Evolutionary conservation across 2,329 filamentous ascomycete species (phyloP), one percentile per base, ranked within the genome.

Genomic region (Verticillium albo-atrum): DNA sequence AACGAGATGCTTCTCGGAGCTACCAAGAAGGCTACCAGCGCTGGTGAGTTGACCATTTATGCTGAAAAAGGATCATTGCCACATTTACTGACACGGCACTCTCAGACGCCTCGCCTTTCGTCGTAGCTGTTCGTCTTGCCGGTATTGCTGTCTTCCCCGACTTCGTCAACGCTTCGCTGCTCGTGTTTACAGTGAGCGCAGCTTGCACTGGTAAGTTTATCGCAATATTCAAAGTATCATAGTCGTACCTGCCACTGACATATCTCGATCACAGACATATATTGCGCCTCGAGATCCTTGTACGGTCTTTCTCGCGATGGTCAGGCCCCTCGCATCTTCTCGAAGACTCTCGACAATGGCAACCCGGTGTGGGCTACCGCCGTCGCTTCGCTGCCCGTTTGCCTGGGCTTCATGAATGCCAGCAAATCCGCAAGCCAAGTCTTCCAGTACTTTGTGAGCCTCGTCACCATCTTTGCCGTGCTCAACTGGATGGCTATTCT

Each of bases 351-450:
- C 1, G 81, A 75, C 56, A 77, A 75, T 12, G 89, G 89, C 54
- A 87, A 95, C 0, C 91, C 91, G 0, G 81, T 92, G 62, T 91
- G 89, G 73, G 90, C 87, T 68, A 89, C 94, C 42, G 63, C 72
- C 1, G 72, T 87, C 28, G 88, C 90, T 0, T 80, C 92, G 54
- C 70, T 83, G 3, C 86, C 95, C 66, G 83, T 88, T 1, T 77
- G 92, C 6, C 76, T 96, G 12, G 84, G 87, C 3, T 95, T 92
- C 73, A 75, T 93, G 54, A 88, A 92, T 71, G 81, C 94, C 20
- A 88, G 84, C 7, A 81, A 84, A 62, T 79, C 80, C 60, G 81
- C 86, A 0, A 82, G 89, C 6, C 84, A 87, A 28, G 90, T 92
- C 1, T 76, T 93, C 62, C 80, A 80, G 53, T 92, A 89, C 89